phyloP scores from a whole-genome alignment of 2,329 filamentous ascomycete genomes.

The Nannizziopsis arthrosporioides region DNA sequence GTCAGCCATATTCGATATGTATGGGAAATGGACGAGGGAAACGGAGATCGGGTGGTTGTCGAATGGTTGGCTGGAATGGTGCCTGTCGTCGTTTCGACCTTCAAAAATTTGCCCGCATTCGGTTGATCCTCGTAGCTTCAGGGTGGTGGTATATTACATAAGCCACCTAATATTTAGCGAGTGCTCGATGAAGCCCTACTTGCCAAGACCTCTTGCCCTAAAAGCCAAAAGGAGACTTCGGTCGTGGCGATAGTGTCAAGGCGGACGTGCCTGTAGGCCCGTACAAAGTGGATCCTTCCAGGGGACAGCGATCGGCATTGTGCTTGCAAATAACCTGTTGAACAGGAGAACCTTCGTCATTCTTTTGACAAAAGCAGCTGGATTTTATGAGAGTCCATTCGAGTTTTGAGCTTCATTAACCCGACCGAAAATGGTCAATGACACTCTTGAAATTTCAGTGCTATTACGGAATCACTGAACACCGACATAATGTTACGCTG shows the following conservation, averaged over 20 bases:
- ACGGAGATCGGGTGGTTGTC: slow-evolving; percentile 14
- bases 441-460: not conserved
- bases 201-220: slow-evolving; percentile 13
- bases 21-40: slow-evolving; percentile 19
- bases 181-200: slow-evolving; percentile 7
- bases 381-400: too few relatives aligned
- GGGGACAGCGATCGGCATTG: not conserved
- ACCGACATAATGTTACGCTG: slow-evolving; percentile 31
- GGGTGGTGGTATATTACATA: slow-evolving; percentile 14
- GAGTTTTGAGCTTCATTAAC: too few relatives aligned
- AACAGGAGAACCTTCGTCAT: not conserved
- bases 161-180: slow-evolving; percentile 15
- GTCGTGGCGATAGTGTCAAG: slow-evolving; percentile 1
- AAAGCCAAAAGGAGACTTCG: not conserved
- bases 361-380: not conserved
- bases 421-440: not conserved
- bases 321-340: not conserved
- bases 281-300: not conserved
- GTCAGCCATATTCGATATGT: slow-evolving; percentile 59
- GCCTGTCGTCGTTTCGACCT: slow-evolving; percentile 13
- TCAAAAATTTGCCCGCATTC: slow-evolving; percentile 10
- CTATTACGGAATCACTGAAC: not conserved
- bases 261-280: not conserved
- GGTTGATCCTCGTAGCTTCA: not conserved
- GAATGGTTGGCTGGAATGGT: slow-evolving; percentile 7